Percentiles rank a stretch among this genome's conserved stretches.
Evolutionary conservation across 805 yeast genomes (phyloP).

Genomic region (Candida sphagnicola): DNA sequence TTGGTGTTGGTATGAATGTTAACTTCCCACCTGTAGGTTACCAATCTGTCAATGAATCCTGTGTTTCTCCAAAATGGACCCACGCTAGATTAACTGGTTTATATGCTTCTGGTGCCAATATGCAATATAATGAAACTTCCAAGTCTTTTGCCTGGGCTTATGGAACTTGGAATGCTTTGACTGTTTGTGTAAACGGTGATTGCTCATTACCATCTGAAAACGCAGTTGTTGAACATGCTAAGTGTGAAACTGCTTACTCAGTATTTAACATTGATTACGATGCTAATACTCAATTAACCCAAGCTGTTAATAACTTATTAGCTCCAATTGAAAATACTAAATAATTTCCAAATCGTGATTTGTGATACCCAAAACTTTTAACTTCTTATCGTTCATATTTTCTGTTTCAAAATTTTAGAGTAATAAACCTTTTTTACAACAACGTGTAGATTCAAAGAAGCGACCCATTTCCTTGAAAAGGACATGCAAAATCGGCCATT

Average conservation of each 20-base stretch:
- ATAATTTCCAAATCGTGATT: background rate
- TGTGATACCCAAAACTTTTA: background rate
- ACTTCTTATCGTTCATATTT: background rate
- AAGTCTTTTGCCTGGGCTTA: conserved; percentile 19
- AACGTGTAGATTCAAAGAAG: background rate
- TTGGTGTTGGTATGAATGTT: conserved; percentile 44
- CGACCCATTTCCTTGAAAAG: too few relatives aligned
- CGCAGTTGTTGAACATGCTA: conserved; percentile 21
- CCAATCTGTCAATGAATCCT: conserved; percentile 28
- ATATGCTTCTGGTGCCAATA: conserved; percentile 24
- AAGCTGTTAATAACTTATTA: conserved; percentile 13
- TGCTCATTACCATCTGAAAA: conserved; percentile 42
- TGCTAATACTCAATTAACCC: conserved; percentile 21
- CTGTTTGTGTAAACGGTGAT: conserved; percentile 39
- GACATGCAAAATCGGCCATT: too few relatives aligned
- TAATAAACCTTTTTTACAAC: too few relatives aligned
- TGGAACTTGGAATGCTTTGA: conserved; percentile 13
- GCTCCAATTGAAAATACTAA: conserved; percentile 11
- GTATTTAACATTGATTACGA: conserved; percentile 48
- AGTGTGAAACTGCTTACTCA: conserved; percentile 43
- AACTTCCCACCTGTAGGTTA: conserved; percentile 45
- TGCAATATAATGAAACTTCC: conserved; percentile 38
- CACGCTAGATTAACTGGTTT: conserved; percentile 46
- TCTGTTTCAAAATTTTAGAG: background rate
- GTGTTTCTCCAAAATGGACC: conserved; percentile 40